These are phyloP conservation scores for Rhizophora mangle DNA, from an alignment of 345 rosid genomes.

Conservation along the genomic window DNA sequence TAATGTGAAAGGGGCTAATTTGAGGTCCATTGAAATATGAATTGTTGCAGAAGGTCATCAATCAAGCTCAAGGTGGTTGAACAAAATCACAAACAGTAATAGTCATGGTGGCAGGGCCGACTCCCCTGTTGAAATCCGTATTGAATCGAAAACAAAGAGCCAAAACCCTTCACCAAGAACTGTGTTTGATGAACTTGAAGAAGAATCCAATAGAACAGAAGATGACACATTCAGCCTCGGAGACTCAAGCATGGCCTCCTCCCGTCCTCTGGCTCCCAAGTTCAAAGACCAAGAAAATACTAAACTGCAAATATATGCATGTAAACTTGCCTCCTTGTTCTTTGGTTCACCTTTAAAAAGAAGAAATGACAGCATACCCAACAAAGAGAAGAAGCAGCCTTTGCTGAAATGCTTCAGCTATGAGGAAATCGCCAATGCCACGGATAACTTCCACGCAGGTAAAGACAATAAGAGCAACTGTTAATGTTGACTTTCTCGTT, in stretches of 20 bases:
- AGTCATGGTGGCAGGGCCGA: conserved; percentile 6
- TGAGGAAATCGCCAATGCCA: conserved; percentile 68
- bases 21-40: neutral
- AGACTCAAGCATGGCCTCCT: conserved; percentile 44
- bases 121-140: conserved; percentile 21
- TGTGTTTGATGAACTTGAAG: conserved; percentile 45
- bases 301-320: conserved; percentile 41
- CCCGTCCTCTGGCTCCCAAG: conserved; percentile 37
- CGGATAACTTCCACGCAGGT: conserved; percentile 70
- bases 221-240: conserved; percentile 50
- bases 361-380: conserved; percentile 33
- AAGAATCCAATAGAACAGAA: conserved; percentile 55
- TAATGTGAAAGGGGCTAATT: neutral
- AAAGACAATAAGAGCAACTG: neutral
- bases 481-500: neutral
- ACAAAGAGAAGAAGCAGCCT: conserved; percentile 43
- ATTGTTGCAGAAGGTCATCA: conserved; percentile 24
- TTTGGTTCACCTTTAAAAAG: conserved; percentile 52
- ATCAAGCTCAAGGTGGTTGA: conserved; percentile 33
- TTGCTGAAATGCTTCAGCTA: conserved; percentile 64
- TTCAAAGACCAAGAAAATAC: conserved; percentile 19
- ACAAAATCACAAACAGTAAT: conserved; percentile 2
- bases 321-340: conserved; percentile 49
- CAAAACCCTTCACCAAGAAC: conserved; percentile 57
- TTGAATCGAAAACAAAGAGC: conserved; percentile 17